Evolutionary conservation across 179 eudicot genomes (phyloP), one percentile per base, ranked within the genome.

Genomic region (Carnegiea gigantea): DNA sequence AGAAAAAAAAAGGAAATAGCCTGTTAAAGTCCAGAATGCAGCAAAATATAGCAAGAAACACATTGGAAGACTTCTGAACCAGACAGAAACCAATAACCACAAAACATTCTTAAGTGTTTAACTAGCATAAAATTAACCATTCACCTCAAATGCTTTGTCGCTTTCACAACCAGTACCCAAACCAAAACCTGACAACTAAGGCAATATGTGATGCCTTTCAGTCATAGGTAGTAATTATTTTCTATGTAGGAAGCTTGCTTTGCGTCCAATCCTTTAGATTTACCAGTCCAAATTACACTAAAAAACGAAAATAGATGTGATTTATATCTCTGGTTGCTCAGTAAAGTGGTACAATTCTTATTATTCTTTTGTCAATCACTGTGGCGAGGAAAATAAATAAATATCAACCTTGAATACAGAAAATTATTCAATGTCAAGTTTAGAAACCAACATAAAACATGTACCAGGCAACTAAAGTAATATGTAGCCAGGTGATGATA

Each of bases 1-100:
- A 51, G 82, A 77, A 83, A 64, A 68, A 83, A 64, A 68, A 67
- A 77, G 64, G 49, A 72, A 44, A 7, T 23, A 68, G 38, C 13
- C 57, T 13, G 57, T 17, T 40, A 21, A 62, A 21, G 72, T 40
- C 75, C 18, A 14, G 38, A 70, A 65, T 48, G 62, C 30, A 70
- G 59, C 36, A 70, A 64, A 64, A 57, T 51, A 57, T 18, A 70
- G 44, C 59, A 53, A 48, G 24, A 49, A 15, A 21, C 12, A 75
- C 44, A 67, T 24, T 21, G 18, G 24, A 64, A n/a, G 46, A 43
- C 44, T 70, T 54, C 62, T 70, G 18, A 13, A 51, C 12, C n/a
- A 79, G 20, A 46, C 20, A 10, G 3, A 51, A 70, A 33, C 51
- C 23, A 9, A 9, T 38, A 4, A 15, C 14, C 62, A 57, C 23